These are phyloP conservation scores for Microsporum audouinii DNA, from an alignment of 2,329 filamentous ascomycete genomes.

Conservation along the genomic window DNA sequence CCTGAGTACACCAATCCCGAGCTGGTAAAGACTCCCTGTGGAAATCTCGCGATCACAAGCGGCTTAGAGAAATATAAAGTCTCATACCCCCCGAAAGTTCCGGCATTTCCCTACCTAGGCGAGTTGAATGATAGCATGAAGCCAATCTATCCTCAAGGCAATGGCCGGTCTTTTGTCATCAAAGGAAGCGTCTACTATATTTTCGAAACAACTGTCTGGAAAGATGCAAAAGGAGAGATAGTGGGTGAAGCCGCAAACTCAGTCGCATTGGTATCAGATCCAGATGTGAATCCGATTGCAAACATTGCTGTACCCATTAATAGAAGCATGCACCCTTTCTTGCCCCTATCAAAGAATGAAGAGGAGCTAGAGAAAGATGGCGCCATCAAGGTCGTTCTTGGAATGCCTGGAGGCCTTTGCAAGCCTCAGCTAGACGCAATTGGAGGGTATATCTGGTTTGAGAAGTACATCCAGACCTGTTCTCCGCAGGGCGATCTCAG, in stretches of 20 bases:
- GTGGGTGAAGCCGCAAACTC: conserved; percentile 6
- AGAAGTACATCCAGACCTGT: conserved; percentile 5
- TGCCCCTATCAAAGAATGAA: conserved; percentile 9
- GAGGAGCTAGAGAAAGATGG: conserved; percentile 3
- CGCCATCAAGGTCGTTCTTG: conserved; percentile 4
- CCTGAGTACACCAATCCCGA: not conserved
- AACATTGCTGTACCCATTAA: conserved; percentile 4
- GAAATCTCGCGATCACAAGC: conserved; percentile 8
- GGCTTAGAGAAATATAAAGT: conserved; percentile 10
- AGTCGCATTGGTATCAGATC: conserved; percentile 4
- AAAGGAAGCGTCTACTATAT: conserved; percentile 6
- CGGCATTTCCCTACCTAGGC: conserved; percentile 3
- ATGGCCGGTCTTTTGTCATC: conserved; percentile 8
- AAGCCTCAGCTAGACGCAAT: conserved; percentile 4
- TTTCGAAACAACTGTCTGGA: conserved; percentile 7
- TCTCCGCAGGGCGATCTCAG: not conserved
- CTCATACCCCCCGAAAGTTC: conserved; percentile 7
- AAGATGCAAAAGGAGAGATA: not conserved
- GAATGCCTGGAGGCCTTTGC: conserved; percentile 8
- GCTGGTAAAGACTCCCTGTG: conserved; percentile 2
- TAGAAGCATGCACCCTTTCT: conserved; percentile 6
- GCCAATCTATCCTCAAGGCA: conserved; percentile 4
- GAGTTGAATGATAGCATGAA: conserved; percentile 4
- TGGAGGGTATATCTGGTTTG: conserved; percentile 13
- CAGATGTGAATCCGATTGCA: not conserved